These are phyloP conservation scores for Mucor ambiguus DNA, from an alignment of 371 early-diverging fungal genomes.

Conservation along the genomic window DNA sequence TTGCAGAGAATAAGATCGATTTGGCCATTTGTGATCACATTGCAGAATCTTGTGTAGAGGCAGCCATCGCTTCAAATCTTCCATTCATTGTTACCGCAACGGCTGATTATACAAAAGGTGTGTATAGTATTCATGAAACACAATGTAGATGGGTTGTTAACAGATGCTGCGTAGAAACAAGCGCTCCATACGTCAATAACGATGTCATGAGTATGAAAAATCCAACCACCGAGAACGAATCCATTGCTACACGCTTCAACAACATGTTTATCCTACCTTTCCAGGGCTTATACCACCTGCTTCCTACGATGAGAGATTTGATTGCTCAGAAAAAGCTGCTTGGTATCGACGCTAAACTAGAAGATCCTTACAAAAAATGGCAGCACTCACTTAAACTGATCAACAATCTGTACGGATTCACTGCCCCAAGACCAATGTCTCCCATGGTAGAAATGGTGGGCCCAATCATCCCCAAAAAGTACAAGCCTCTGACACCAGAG, in stretches of 20 bases:
- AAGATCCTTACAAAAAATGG: neutral
- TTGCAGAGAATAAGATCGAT: constrained; percentile 8
- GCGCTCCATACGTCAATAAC: constrained; percentile 31
- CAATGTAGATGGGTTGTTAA: neutral
- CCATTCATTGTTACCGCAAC: constrained; percentile 14
- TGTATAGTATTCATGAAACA: neutral
- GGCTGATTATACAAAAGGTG: neutral
- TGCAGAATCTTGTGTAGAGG: constrained; percentile 7
- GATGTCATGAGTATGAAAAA: neutral
- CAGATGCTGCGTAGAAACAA: constrained; percentile 13
- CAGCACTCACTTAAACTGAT: constrained; percentile 26
- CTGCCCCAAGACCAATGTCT: constrained; percentile 33
- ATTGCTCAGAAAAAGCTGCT: neutral
- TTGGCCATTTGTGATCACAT: constrained; percentile 8
- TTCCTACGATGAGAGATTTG: neutral
- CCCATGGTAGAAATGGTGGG: constrained; percentile 44
- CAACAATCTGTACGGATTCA: constrained; percentile 31
- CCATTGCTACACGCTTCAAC: constrained; percentile 19
- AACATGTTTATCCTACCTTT: constrained; percentile 19
- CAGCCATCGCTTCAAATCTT: constrained; percentile 13
- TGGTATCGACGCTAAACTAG: neutral
- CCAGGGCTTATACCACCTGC: neutral
- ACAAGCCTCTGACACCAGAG: constrained; percentile 16
- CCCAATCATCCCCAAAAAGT: constrained; percentile 32
- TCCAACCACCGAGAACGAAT: constrained; percentile 17